A percentile compares a stretch with the other conserved stretches of the same genome.
Evolutionary conservation across 192 early-diverging fungal genomes (phyloP).

Genomic region (Coemansia sp.): DNA sequence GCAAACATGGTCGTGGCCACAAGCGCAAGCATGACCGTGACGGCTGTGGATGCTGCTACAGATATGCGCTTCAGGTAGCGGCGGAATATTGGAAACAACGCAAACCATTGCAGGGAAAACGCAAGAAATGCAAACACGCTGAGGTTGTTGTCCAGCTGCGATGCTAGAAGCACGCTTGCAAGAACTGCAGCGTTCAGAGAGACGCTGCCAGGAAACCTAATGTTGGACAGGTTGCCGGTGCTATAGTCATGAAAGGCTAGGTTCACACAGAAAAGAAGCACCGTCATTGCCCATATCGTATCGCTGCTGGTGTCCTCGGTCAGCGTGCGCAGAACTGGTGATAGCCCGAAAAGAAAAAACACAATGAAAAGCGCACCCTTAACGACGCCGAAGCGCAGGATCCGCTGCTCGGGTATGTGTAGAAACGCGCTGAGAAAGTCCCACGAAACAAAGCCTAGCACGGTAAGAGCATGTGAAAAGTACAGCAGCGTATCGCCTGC

Average conservation of each 20-base stretch:
- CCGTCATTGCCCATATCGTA: slow-evolving; percentile 91
- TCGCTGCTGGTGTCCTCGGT: slow-evolving; percentile 88
- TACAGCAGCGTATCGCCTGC: slow-evolving; percentile 61
- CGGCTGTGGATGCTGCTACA: slow-evolving; percentile 53
- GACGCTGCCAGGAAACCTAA: slow-evolving; percentile 87
- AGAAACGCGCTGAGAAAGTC: slow-evolving; percentile 46
- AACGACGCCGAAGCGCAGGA: slow-evolving; percentile 38
- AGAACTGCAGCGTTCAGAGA: slow-evolving; percentile 97
- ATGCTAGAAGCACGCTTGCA: slow-evolving; percentile 88
- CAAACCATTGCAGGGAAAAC: slow-evolving; percentile 90
- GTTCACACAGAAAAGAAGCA: slow-evolving; percentile 79
- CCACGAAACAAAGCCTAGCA: slow-evolving; percentile 72
- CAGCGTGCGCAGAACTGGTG: slow-evolving; percentile 87
- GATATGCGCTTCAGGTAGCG: slow-evolving; percentile 68
- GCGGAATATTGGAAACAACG: slow-evolving; percentile 89
- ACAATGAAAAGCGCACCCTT: slow-evolving; percentile 74
- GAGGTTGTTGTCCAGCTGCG: slow-evolving; percentile 76
- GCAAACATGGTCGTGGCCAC: slow-evolving; percentile 64
- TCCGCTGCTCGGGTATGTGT: slow-evolving; percentile 42
- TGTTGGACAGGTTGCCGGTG: slow-evolving; percentile 42
- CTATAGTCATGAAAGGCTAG: slow-evolving; percentile 88
- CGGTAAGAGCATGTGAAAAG: slow-evolving; percentile 58
- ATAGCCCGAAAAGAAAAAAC: slow-evolving; percentile 74
- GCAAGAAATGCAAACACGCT: slow-evolving; percentile 85
- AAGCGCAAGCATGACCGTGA: slow-evolving; percentile 62